Evolutionary conservation across 179 eudicot genomes (phyloP).

Genomic region (Amaranthus tricolor): DNA sequence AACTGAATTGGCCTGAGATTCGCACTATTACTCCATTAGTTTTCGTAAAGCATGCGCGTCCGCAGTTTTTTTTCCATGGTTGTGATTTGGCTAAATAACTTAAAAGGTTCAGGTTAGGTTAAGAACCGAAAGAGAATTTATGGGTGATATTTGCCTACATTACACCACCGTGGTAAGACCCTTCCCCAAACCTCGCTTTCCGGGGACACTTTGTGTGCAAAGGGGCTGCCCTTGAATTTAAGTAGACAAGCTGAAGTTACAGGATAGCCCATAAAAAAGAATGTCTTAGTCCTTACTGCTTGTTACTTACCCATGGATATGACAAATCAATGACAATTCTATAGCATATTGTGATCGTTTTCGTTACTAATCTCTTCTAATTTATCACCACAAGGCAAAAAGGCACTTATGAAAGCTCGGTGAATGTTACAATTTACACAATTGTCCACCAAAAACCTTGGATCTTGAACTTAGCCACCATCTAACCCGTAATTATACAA

Average conservation of each 20-base stretch:
- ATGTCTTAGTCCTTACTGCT: not conserved
- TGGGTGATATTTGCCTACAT: too few species aligned
- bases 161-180: not conserved
- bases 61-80: too few species aligned
- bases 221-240: not conserved
- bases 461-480: not conserved
- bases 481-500: not conserved
- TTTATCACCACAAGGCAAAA: not conserved
- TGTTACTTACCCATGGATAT: too few species aligned
- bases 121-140: too few species aligned
- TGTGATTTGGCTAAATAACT: too few species aligned
- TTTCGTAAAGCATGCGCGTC: too few species aligned
- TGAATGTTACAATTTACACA: too few species aligned
- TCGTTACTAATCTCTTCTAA: not conserved
- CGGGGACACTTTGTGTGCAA: not conserved
- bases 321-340: not conserved
- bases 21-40: too few species aligned
- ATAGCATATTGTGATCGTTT: not conserved
- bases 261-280: not conserved
- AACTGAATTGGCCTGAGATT: too few species aligned
- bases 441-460: not conserved
- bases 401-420: not conserved
- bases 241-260: not conserved
- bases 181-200: not conserved
- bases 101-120: too few species aligned